Conservation (phyloP, 768 basidiomycete species). For the Phlegmacium glaucopus region DNA sequence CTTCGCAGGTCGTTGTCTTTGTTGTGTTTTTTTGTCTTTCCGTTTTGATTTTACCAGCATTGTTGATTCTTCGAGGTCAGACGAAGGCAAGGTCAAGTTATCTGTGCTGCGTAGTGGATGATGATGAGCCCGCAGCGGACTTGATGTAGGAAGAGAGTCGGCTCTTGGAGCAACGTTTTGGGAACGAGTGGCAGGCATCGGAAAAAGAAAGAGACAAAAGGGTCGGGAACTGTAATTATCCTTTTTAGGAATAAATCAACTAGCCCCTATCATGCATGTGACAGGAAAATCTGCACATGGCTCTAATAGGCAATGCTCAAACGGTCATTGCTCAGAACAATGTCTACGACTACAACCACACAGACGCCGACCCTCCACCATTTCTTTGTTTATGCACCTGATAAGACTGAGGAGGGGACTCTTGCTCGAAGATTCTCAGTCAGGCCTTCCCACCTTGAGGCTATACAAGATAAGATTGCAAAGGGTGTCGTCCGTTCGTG, state of each 20-base stretch:
- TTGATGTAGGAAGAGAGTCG: slow-evolving; percentile 12
- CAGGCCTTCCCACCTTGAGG: slow-evolving; percentile 47
- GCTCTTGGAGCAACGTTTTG: slow-evolving; percentile 12
- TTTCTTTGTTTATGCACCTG: slow-evolving; percentile 61
- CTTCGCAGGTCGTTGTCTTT: slow-evolving; percentile 12
- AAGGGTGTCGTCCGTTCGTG: slow-evolving; percentile 51
- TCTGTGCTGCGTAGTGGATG: slow-evolving; percentile 3
- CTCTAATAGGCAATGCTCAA: not conserved
- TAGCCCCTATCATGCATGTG: not conserved
- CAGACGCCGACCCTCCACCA: slow-evolving; percentile 18
- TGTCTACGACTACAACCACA: slow-evolving; percentile 18
- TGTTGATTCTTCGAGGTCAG: slow-evolving; percentile 23
- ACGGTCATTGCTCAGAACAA: slow-evolving; percentile 13
- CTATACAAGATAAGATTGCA: slow-evolving; percentile 36
- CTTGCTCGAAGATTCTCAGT: slow-evolving; percentile 56
- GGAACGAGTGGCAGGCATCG: slow-evolving; percentile 30
- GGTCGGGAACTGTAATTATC: slow-evolving; percentile 5
- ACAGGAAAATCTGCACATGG: not conserved
- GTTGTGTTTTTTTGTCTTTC: slow-evolving; percentile 15
- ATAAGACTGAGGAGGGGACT: slow-evolving; percentile 56
- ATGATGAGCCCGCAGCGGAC: slow-evolving; percentile 8
- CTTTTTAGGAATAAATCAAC: not conserved
- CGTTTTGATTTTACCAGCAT: not conserved
- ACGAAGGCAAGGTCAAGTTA: slow-evolving; percentile 30
- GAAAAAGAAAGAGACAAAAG: too few relatives aligned